These are phyloP conservation scores for Suillus subluteus DNA, from an alignment of 768 basidiomycete species.

Conservation along the genomic window DNA sequence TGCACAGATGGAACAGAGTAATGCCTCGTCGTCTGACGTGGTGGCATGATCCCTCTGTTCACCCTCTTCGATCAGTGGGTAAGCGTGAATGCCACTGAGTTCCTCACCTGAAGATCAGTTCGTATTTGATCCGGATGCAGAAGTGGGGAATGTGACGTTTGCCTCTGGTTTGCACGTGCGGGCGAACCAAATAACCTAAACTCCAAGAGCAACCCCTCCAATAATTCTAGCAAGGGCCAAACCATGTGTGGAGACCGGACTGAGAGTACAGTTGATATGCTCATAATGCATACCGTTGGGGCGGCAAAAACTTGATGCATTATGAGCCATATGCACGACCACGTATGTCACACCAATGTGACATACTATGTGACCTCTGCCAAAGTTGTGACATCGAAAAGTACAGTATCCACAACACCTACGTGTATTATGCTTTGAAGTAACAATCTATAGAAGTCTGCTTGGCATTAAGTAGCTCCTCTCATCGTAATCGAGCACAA, in stretches of 20 bases:
- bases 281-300: no score
- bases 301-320: no score
- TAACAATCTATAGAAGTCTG: no score
- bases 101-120: not conserved
- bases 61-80: not conserved
- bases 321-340: no score
- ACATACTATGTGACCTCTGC: no score
- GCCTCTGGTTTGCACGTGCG: not conserved
- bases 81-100: not conserved
- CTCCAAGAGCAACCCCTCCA: not conserved
- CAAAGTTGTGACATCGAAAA: no score
- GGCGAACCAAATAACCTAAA: not conserved
- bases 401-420: no score
- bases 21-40: not conserved
- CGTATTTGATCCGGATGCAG: not conserved
- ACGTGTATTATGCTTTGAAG: no score
- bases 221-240: not conserved
- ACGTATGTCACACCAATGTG: no score
- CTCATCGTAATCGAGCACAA: no score
- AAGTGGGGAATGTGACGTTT: not conserved
- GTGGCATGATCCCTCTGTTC: not conserved
- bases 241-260: not conserved
- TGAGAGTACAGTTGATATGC: no score
- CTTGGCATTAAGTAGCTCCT: no score
- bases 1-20: conserved; percentile 13